These are phyloP conservation scores for Chondrus crispus DNA, from an alignment of 23 red algal genomes.

Conservation along the genomic window DNA sequence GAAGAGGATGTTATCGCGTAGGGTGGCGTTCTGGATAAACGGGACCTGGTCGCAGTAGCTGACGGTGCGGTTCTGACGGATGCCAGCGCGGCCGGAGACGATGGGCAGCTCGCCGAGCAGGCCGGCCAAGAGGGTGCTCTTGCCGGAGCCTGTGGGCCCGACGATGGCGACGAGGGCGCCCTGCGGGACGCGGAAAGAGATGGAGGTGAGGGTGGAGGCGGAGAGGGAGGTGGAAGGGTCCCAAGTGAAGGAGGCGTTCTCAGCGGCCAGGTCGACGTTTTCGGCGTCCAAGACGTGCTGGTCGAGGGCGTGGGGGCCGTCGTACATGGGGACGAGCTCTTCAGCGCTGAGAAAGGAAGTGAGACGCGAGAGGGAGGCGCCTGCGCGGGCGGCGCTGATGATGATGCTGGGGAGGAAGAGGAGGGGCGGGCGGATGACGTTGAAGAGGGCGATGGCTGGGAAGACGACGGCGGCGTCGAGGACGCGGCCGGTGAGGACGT, in stretches of 20 bases:
- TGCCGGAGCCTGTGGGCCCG: constrained; percentile 77
- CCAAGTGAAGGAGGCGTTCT: background rate
- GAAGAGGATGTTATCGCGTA: constrained; percentile 92
- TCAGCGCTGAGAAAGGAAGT: constrained; percentile 52
- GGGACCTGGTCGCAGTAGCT: constrained; percentile 74
- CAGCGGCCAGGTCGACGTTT: background rate
- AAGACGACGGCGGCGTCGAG: constrained; percentile 66
- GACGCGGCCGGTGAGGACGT: constrained; percentile 34
- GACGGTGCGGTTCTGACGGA: background rate
- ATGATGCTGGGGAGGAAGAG: constrained; percentile 73
- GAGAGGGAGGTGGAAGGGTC: background rate
- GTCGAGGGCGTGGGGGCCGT: background rate
- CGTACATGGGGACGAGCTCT: background rate
- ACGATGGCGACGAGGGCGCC: constrained; percentile 69
- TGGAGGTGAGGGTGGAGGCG: constrained; percentile 21
- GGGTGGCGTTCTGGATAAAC: constrained; percentile 81
- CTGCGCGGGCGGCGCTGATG: constrained; percentile 37
- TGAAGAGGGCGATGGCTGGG: constrained; percentile 82
- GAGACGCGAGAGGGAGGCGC: constrained; percentile 49
- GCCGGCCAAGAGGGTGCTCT: constrained; percentile 76
- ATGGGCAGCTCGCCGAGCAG: constrained; percentile 79
- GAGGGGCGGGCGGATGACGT: constrained; percentile 84
- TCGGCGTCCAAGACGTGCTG: background rate
- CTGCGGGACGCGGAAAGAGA: constrained; percentile 38
- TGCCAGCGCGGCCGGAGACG: constrained; percentile 16